Percentiles rank a stretch among this genome's conserved stretches.
phyloP scores from a whole-genome alignment of 1,284 basidiomycete species.

The Kalmanozyma brasiliensis region DNA sequence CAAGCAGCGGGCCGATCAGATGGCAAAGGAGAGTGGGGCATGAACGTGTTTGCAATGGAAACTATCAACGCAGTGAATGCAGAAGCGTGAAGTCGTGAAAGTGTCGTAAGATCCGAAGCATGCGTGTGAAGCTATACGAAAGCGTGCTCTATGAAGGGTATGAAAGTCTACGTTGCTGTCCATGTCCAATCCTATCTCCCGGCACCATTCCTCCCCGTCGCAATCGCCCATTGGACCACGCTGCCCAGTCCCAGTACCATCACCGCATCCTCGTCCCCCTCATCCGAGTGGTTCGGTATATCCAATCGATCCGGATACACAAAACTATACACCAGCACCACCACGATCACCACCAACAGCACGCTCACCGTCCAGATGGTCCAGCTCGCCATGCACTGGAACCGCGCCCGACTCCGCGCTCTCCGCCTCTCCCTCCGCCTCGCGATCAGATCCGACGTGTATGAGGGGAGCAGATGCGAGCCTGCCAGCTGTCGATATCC shows the following conservation, averaged over 20 bases:
- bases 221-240: no score
- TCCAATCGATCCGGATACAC: constrained; percentile 24
- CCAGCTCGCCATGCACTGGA: constrained; percentile 52
- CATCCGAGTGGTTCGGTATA: constrained; percentile 26
- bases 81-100: no score
- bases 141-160: no score
- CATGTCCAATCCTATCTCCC: no score
- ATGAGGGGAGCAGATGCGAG: constrained; percentile 35
- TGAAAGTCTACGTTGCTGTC: no score
- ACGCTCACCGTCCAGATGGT: constrained; percentile 44
- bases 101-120: no score
- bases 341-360: constrained; percentile 29
- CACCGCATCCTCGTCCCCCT: constrained; percentile 8
- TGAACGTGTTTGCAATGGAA: no score
- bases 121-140: no score
- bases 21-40: neutral
- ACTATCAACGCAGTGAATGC: no score
- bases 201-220: no score
- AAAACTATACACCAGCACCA: constrained; percentile 24
- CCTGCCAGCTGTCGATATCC: constrained; percentile 50
- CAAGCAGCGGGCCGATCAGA: constrained; percentile 1
- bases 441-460: constrained; percentile 34
- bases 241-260: no score
- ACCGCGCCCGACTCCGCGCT: constrained; percentile 29
- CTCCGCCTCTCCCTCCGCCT: constrained; percentile 32